phyloP scores from a whole-genome alignment of 768 basidiomycete species.

The Rhodocollybia butyracea region DNA sequence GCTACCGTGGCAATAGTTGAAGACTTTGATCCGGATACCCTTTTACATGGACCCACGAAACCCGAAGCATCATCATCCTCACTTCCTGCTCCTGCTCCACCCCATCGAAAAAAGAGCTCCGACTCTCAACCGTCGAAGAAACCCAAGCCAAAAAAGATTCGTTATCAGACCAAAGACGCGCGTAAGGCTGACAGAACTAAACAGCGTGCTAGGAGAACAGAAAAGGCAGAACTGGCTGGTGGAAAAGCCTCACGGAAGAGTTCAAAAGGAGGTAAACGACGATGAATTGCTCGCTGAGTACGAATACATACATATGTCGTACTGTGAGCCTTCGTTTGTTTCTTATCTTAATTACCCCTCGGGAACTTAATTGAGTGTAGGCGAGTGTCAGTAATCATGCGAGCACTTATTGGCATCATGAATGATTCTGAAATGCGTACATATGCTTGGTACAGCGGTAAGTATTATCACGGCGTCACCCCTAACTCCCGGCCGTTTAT shows the following conservation, averaged over 20 bases:
- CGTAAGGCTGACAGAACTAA: slow-evolving; percentile 59
- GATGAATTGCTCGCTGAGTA: not conserved
- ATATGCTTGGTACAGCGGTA: no score
- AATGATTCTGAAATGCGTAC: no score
- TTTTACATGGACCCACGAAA: slow-evolving; percentile 46
- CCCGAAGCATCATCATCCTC: not conserved
- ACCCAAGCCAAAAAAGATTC: slow-evolving; percentile 40
- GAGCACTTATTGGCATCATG: no score
- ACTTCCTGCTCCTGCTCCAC: not conserved
- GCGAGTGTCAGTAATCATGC: no score
- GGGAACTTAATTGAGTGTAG: no score
- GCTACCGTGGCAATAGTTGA: slow-evolving; percentile 91
- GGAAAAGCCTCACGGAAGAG: slow-evolving; percentile 53
- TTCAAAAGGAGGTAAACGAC: slow-evolving; percentile 12
- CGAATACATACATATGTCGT: no score
- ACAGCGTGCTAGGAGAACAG: slow-evolving; percentile 59
- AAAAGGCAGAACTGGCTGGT: slow-evolving; percentile 72
- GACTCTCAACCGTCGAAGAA: slow-evolving; percentile 19
- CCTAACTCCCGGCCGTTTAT: no score
- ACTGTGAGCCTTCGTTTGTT: no score
- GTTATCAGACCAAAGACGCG: slow-evolving; percentile 70
- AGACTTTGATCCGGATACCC: slow-evolving; percentile 76
- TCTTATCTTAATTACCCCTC: no score
- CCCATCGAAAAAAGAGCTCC: slow-evolving; percentile 16
- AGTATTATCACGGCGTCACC: no score